phyloP scores from a whole-genome alignment of 352 stramenopile genomes.

The Globisporangium nagaii region DNA sequence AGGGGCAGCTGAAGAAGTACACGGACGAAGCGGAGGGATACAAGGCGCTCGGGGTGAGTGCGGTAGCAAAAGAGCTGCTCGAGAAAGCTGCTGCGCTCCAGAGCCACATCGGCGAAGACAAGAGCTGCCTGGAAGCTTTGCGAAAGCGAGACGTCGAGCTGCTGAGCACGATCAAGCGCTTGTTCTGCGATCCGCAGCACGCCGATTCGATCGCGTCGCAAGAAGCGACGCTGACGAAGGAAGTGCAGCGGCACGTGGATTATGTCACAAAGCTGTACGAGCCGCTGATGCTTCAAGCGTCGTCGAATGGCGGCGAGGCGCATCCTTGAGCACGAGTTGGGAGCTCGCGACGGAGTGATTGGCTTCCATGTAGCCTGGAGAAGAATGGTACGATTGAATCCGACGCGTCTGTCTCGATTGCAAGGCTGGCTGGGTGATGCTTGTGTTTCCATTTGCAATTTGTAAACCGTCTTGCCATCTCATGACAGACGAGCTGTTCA shows the following conservation, averaged over 20 bases:
- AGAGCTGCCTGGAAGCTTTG: conserved; percentile 35
- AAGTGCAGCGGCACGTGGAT: conserved; percentile 58
- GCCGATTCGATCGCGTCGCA: conserved; percentile 23
- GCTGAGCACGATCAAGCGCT: conserved; percentile 17
- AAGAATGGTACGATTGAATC: too few species aligned
- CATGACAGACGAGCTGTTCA: too few species aligned
- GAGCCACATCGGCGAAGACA: conserved; percentile 46
- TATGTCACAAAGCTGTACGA: conserved; percentile 57
- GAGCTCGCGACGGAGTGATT: too few species aligned
- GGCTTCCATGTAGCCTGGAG: too few species aligned
- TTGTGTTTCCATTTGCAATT: too few species aligned
- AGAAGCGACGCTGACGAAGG: conserved; percentile 37
- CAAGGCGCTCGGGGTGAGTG: conserved; percentile 41
- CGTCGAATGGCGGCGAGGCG: neutral
- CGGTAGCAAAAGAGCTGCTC: conserved; percentile 45
- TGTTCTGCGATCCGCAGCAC: conserved; percentile 15
- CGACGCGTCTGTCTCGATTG: too few species aligned
- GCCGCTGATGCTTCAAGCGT: neutral
- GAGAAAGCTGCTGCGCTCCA: conserved; percentile 32
- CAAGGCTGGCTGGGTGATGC: too few species aligned
- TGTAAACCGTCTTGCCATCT: too few species aligned
- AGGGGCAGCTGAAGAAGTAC: conserved; percentile 31
- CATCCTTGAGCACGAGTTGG: too few species aligned
- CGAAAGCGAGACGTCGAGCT: conserved; percentile 49
- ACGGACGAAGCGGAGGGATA: conserved; percentile 43